phyloP scores from a whole-genome alignment of 2,329 filamentous ascomycete species.

The Nothophaeocryptopus gaeumannii region DNA sequence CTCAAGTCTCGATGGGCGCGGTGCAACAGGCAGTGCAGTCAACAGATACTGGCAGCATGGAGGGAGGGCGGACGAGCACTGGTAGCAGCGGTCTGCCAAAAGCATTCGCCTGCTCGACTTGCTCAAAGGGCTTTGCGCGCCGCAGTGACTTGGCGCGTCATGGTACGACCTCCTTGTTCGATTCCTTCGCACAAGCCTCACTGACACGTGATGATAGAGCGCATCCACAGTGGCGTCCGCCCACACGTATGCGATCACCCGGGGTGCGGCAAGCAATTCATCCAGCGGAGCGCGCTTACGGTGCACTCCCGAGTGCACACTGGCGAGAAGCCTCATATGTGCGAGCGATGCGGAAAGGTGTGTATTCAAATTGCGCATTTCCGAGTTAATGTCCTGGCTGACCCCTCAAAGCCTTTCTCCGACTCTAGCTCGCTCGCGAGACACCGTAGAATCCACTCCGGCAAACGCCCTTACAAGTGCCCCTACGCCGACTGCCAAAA shows the following conservation, averaged over 20 bases:
- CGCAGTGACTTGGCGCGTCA: slow-evolving; percentile 92
- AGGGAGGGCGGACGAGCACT: slow-evolving; percentile 36
- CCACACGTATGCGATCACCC: slow-evolving; percentile 91
- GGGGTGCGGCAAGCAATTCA: slow-evolving; percentile 92
- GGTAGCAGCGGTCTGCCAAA: slow-evolving; percentile 58
- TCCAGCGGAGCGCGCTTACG: slow-evolving; percentile 90
- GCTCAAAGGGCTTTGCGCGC: slow-evolving; percentile 86
- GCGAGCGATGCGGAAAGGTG: slow-evolving; percentile 94
- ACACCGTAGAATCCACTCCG: slow-evolving; percentile 91
- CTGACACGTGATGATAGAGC: slow-evolving; percentile 58
- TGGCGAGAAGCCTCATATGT: slow-evolving; percentile 97
- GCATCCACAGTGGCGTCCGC: slow-evolving; percentile 87
- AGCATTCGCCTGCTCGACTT: slow-evolving; percentile 85
- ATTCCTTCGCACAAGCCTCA: slow-evolving; percentile 7
- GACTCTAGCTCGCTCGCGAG: slow-evolving; percentile 92
- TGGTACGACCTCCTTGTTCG: slow-evolving; percentile 58
- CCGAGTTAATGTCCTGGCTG: slow-evolving; percentile 20
- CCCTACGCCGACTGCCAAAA: slow-evolving; percentile 97
- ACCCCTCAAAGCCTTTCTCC: slow-evolving; percentile 72
- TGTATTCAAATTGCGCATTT: slow-evolving; percentile 25
- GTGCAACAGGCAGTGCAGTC: slow-evolving; percentile 34
- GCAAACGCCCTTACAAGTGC: slow-evolving; percentile 95
- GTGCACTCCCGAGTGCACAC: slow-evolving; percentile 95
- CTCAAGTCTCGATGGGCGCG: slow-evolving; percentile 33
- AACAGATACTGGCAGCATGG: slow-evolving; percentile 31